Percentiles rank a stretch among this genome's conserved stretches.
phyloP scores from a whole-genome alignment of 306 rosid species.

The Begonia peltatifolia region DNA sequence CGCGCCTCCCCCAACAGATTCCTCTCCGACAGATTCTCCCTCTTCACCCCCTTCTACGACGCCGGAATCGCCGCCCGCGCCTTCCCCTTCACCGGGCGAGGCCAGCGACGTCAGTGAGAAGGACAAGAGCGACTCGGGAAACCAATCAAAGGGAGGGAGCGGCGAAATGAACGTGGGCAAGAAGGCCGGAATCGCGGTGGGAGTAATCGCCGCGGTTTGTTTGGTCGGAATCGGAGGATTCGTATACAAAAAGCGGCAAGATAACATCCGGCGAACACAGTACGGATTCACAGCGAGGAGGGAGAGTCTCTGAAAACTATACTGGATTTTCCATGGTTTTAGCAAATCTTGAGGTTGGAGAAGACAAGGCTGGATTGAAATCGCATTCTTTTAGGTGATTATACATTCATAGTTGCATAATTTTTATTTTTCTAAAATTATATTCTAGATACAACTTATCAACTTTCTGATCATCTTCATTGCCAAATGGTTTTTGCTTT shows the following conservation, averaged over 20 bases:
- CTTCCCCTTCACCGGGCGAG: constrained; percentile 11
- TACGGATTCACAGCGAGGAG: constrained; percentile 43
- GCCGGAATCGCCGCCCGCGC: constrained; percentile 3
- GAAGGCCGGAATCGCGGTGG: constrained; percentile 60
- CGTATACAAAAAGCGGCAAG: constrained; percentile 61
- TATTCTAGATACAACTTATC: too few relatives aligned
- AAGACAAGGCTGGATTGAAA: too few relatives aligned
- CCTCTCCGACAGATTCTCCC: constrained; percentile 20
- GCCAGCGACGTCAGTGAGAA: constrained; percentile 6
- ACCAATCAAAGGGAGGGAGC: constrained; percentile 2
- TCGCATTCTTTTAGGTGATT: too few relatives aligned
- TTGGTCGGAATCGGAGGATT: constrained; percentile 35
- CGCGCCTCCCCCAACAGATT: constrained; percentile 18
- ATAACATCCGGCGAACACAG: constrained; percentile 46
- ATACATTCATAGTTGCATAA: too few relatives aligned
- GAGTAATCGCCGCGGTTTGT: constrained; percentile 39
- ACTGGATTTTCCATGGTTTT: too few relatives aligned
- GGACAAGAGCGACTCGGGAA: not conserved
- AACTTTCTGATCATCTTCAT: too few relatives aligned
- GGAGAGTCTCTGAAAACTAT: constrained; percentile 34
- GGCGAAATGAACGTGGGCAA: constrained; percentile 43
- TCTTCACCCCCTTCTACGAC: constrained; percentile 9
- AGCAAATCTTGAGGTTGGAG: too few relatives aligned
- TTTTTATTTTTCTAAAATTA: too few relatives aligned
- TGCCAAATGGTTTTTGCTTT: too few relatives aligned